phyloP scores from a whole-genome alignment of 345 rosid species.

The Eucalyptus cloeziana region DNA sequence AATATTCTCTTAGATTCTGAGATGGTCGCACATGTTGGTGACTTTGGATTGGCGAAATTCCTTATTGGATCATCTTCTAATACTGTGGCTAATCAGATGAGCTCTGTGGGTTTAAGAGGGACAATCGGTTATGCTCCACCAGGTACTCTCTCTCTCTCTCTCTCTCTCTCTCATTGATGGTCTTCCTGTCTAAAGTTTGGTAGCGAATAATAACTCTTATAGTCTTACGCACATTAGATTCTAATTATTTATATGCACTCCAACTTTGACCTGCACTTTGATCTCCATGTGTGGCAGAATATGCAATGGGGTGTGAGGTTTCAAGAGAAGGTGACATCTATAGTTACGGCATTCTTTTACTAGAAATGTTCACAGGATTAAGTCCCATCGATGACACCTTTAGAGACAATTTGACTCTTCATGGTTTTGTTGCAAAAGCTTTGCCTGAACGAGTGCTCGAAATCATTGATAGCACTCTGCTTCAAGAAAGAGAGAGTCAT shows the following conservation, averaged over 20 bases:
- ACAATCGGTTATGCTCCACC: neutral
- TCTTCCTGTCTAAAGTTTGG: accelerated
- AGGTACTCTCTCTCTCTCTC: neutral
- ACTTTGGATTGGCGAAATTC: neutral
- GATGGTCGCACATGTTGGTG: neutral
- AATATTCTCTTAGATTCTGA: neutral
- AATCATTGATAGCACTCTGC: accelerated
- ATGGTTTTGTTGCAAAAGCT: neutral
- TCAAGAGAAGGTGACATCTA: neutral
- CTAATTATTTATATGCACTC: accelerated
- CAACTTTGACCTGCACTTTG: neutral
- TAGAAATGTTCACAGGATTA: neutral
- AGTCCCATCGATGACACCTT: neutral
- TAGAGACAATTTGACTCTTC: neutral
- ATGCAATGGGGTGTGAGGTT: neutral
- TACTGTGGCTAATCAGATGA: accelerated
- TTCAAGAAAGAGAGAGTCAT: neutral
- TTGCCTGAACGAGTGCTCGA: neutral
- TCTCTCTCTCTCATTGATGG: neutral
- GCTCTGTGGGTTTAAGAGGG: neutral
- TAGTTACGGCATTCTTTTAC: neutral
- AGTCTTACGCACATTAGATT: neutral
- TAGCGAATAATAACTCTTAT: neutral
- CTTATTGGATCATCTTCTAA: neutral
- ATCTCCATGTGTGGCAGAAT: neutral